Percentiles rank a stretch among this genome's conserved stretches.
Evolutionary conservation across 805 yeast species (phyloP).

Genomic region (Pichia cephalocereana): DNA sequence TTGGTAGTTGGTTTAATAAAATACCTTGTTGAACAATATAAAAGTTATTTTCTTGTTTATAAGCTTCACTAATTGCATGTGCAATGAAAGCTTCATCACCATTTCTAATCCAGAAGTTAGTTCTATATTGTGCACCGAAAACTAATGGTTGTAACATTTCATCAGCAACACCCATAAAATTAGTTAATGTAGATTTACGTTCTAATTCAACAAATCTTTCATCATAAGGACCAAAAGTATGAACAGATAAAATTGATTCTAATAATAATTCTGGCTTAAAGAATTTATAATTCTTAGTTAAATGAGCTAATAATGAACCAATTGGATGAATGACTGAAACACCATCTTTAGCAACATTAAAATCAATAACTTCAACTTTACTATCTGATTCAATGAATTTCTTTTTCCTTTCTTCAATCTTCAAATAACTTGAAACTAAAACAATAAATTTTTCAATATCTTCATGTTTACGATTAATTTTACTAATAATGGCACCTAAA

Average conservation of each 20-base stretch:
- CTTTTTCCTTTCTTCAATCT: neutral
- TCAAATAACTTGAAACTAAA: slow-evolving; percentile 27
- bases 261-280: slow-evolving; percentile 13
- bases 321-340: slow-evolving; percentile 54
- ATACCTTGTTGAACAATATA: slow-evolving; percentile 38
- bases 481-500: slow-evolving; percentile 20
- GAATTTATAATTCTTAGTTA: slow-evolving; percentile 29
- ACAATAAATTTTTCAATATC: slow-evolving; percentile 28
- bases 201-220: neutral
- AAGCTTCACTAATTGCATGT: slow-evolving; percentile 14
- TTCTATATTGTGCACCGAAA: slow-evolving; percentile 48
- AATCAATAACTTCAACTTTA: neutral
- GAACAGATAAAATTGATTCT: slow-evolving; percentile 5
- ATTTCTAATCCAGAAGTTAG: slow-evolving; percentile 69
- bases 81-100: slow-evolving; percentile 35
- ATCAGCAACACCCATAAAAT: slow-evolving; percentile 30
- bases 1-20: slow-evolving; percentile 25
- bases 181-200: neutral
- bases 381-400: neutral
- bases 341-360: slow-evolving; percentile 33
- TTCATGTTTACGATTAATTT: slow-evolving; percentile 11
- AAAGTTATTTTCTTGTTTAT: slow-evolving; percentile 31
- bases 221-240: neutral
- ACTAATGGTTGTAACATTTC: slow-evolving; percentile 52
- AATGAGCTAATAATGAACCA: slow-evolving; percentile 43